Conservation (phyloP, 1,284 basidiomycete genomes). For the Caloboletus firmus region DNA sequence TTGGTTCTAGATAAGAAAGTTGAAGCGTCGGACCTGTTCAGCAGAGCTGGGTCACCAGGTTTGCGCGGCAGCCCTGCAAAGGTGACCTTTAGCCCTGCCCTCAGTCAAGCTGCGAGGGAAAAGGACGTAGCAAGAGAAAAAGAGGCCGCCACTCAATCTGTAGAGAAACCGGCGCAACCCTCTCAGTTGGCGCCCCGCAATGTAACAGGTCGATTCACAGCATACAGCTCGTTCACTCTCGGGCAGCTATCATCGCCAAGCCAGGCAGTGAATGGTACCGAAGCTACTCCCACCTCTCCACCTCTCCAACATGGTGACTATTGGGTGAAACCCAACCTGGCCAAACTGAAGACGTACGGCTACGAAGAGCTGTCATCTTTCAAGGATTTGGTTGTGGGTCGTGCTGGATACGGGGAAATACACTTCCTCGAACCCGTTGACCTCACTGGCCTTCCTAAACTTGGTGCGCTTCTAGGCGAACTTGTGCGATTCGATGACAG, state of each 20-base stretch:
- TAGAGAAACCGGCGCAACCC: conserved; percentile 26
- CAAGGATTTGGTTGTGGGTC: conserved; percentile 81
- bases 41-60: conserved; percentile 50
- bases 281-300: conserved; percentile 37
- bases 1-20: conserved; percentile 85
- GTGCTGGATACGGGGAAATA: conserved; percentile 89
- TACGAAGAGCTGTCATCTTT: conserved; percentile 73
- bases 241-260: conserved; percentile 22
- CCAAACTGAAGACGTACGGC: conserved; percentile 65
- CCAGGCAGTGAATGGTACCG: conserved; percentile 30
- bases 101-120: conserved; percentile 71
- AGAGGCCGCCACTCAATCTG: conserved; percentile 42
- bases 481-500: conserved; percentile 89
- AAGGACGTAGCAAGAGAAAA: conserved; percentile 70
- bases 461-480: conserved; percentile 83
- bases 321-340: conserved; percentile 79
- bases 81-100: conserved; percentile 69
- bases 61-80: conserved; percentile 46
- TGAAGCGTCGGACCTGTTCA: conserved; percentile 68
- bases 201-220: conserved; percentile 51
- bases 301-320: conserved; percentile 81
- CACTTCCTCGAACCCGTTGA: conserved; percentile 92
- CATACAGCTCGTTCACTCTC: conserved; percentile 39
- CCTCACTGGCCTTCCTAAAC: conserved; percentile 80
- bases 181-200: conserved; percentile 44